Conservation (phyloP, 306 rosid genomes). For the Clitoria ternatea region DNA sequence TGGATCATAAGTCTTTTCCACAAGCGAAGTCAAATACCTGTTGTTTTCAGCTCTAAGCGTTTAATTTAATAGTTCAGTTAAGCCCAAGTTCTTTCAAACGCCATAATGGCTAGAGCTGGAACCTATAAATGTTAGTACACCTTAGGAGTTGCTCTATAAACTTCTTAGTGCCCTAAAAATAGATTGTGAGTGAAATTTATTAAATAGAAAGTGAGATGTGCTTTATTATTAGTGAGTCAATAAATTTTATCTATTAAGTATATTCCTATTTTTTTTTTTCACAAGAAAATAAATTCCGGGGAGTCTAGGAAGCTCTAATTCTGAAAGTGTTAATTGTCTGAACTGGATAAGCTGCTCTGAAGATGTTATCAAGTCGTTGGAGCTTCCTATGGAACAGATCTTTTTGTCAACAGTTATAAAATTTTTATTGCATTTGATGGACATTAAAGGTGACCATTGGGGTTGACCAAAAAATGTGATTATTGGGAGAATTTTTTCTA, state of each 20-base stretch:
- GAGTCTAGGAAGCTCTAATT: slow-evolving; percentile 58
- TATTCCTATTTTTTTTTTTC: too few species aligned
- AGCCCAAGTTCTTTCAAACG: background rate
- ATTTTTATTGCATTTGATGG: too few species aligned
- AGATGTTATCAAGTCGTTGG: slow-evolving; percentile 65
- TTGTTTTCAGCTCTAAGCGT: background rate
- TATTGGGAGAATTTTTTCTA: too few species aligned
- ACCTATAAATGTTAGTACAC: background rate
- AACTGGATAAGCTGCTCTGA: slow-evolving; percentile 42
- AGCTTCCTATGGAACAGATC: slow-evolving; percentile 53
- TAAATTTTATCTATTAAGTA: slow-evolving; percentile 28
- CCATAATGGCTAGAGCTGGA: background rate
- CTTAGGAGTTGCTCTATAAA: background rate
- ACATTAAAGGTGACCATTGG: too few species aligned
- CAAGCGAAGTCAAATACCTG: background rate
- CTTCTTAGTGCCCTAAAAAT: background rate
- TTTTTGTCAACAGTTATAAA: too few species aligned
- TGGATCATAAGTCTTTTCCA: background rate
- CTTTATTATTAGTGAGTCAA: background rate
- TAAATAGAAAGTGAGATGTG: background rate
- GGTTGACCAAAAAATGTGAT: too few species aligned
- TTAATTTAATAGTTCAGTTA: background rate
- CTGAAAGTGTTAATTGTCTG: slow-evolving; percentile 54
- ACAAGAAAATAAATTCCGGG: too few species aligned
- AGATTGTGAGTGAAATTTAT: background rate